These are phyloP conservation scores for Narthecium ossifragum DNA, from an alignment of 106 monocot species.

Conservation along the genomic window DNA sequence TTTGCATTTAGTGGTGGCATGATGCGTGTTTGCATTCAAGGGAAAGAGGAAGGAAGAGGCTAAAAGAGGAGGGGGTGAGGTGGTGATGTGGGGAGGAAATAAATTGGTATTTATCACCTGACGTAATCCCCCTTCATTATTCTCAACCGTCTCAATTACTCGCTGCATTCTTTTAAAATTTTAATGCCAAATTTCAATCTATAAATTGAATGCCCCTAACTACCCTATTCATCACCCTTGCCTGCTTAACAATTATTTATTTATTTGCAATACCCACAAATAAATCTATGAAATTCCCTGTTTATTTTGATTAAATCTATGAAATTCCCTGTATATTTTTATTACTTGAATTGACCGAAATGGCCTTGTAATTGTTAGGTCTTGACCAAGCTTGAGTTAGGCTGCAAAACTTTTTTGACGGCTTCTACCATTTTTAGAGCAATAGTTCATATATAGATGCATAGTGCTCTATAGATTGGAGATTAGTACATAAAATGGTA, in stretches of 20 bases:
- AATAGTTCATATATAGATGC: background rate
- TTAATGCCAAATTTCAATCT: conserved; percentile 12
- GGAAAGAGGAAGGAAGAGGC: background rate
- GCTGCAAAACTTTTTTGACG: no score
- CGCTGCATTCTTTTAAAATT: conserved; percentile 32
- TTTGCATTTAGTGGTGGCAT: conserved; percentile 28
- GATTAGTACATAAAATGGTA: no score
- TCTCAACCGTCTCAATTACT: conserved; percentile 47
- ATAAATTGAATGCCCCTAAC: conserved; percentile 23
- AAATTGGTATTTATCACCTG: conserved; percentile 44
- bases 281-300: no score
- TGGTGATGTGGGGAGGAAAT: conserved; percentile 9
- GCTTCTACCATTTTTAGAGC: background rate
- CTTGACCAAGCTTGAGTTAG: no score
- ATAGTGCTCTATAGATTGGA: no score
- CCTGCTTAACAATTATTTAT: no score
- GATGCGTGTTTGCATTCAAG: conserved; percentile 13
- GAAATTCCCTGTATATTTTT: no score
- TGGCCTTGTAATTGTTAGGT: no score
- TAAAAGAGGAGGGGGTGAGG: background rate
- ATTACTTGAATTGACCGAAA: no score
- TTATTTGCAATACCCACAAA: no score
- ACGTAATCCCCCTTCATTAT: conserved; percentile 29
- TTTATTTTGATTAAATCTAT: no score
- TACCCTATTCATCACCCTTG: background rate